phyloP scores from a whole-genome alignment of 768 basidiomycete genomes.

The Xerocomus brunneocitrinus region DNA sequence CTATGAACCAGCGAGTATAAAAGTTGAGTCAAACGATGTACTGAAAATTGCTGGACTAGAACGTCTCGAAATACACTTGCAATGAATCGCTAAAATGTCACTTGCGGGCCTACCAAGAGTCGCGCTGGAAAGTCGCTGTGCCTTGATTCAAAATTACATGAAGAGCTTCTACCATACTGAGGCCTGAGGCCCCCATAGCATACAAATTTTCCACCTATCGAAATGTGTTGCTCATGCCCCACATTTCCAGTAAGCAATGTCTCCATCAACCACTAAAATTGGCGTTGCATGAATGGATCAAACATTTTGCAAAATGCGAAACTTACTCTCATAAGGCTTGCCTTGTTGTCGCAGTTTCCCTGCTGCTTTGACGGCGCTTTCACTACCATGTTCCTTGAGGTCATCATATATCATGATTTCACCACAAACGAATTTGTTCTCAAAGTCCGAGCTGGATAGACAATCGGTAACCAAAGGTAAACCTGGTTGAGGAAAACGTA shows the following conservation, averaged over 20 bases:
- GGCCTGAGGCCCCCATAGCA: neutral
- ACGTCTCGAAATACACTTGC: neutral
- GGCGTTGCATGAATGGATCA: slow-evolving; percentile 6
- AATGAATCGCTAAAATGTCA: neutral
- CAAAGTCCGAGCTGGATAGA: slow-evolving; percentile 77
- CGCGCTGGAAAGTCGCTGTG: neutral
- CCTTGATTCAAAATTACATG: slow-evolving; percentile 7
- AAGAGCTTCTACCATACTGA: slow-evolving; percentile 3
- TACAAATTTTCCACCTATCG: neutral
- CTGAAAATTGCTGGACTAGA: neutral
- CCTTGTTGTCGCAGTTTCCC: slow-evolving; percentile 95
- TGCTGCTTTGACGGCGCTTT: slow-evolving; percentile 87
- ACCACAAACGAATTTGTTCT: slow-evolving; percentile 96
- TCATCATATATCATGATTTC: slow-evolving; percentile 95
- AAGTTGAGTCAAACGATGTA: neutral
- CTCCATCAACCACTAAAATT: slow-evolving; percentile 72
- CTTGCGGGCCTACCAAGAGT: neutral
- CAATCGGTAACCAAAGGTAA: neutral
- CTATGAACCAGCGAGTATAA: neutral
- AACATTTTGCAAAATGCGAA: neutral
- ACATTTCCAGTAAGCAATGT: slow-evolving; percentile 90
- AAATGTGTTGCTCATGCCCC: slow-evolving; percentile 39
- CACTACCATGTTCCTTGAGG: slow-evolving; percentile 86
- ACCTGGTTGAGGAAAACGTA: slow-evolving; percentile 36
- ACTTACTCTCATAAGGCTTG: slow-evolving; percentile 91